phyloP scores from a whole-genome alignment of 2,329 filamentous ascomycete genomes.

The Scedosporium minutisporum region DNA sequence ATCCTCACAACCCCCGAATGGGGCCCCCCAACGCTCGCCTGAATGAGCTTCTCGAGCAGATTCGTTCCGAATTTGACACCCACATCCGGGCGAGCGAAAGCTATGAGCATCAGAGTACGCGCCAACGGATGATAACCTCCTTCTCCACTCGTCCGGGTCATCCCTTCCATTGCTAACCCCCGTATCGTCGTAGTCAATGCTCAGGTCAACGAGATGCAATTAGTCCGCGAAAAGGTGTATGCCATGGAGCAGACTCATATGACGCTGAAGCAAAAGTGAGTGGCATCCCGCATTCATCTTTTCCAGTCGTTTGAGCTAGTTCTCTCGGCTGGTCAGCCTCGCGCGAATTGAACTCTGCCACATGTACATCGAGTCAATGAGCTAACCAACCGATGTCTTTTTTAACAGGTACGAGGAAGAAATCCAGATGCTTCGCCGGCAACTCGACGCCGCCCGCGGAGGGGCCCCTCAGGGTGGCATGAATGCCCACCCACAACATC shows the following conservation, averaged over 20 bases:
- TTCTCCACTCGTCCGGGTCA: neutral
- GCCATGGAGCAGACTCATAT: conserved; percentile 85
- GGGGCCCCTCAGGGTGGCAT: conserved; percentile 48
- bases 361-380: neutral
- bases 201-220: conserved; percentile 90
- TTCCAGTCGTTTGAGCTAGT: neutral
- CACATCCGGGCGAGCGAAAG: conserved; percentile 73
- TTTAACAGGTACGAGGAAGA: conserved; percentile 79
- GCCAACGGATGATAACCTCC: conserved; percentile 2
- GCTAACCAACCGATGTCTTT: neutral
- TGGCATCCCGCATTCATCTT: conserved; percentile 9
- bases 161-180: conserved; percentile 1
- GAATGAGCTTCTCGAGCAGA: conserved; percentile 83
- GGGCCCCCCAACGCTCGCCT: conserved; percentile 43
- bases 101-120: conserved; percentile 90
- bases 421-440: conserved; percentile 72
- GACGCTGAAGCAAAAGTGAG: conserved; percentile 83
- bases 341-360: neutral
- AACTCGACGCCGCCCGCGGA: conserved; percentile 69
- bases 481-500: conserved; percentile 62
- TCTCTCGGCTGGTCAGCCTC: neutral
- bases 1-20: conserved; percentile 12
- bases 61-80: conserved; percentile 83
- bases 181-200: conserved; percentile 55
- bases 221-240: conserved; percentile 88